Evolutionary conservation across 2,329 filamentous ascomycete genomes (phyloP), one percentile per base, ranked within the genome.

Genomic region (Xylariales sp.): DNA sequence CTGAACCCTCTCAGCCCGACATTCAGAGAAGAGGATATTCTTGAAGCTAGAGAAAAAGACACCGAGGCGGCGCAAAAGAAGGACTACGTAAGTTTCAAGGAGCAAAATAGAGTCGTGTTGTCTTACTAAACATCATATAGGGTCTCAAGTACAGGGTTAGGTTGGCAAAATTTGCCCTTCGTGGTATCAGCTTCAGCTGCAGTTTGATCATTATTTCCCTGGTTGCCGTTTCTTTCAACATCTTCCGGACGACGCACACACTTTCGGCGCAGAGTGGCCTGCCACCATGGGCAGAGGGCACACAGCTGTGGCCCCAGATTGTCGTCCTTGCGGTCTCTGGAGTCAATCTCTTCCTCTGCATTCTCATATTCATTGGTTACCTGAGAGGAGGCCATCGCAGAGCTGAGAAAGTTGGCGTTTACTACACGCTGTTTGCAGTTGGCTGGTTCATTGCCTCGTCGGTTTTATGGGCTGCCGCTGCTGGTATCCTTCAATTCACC

Each of bases 111-210:
- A 45, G 6, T 34, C 36, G 10, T 9, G 28, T 52, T 62, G 62
- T 23, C 78, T 85, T 79, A 76, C 74, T 79, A 74, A 81, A 74
- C 73, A 34, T 49, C 3, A 6, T 66, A 54, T 78, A 97, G 95
- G 97, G 92, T 91, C 89, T 97, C 80, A 98, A 97, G 83, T 91
- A 91, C 43, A 89, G 93, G 73, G 94, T 98, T 41, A 90, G 96
- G 54, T 86, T 98, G 81, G 96, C 95, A 74, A 99, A 99, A 84
- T 91, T 98, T 75, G 89, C 97, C 70, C 90, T 99, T n/a, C 91
- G 96, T 72, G 91, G 93, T 64, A 92, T 98, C 82, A 97, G 95
- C 86, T 98, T 99, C 81, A 94, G 93, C 80, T 99, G 96, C 85
- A 95, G 93, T 80, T 86, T 98, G 68, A 97, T 99, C 78, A 93